Evolutionary conservation across 176 grass and related monocot genomes (phyloP).

Genomic region (Guadua angustifolia): DNA sequence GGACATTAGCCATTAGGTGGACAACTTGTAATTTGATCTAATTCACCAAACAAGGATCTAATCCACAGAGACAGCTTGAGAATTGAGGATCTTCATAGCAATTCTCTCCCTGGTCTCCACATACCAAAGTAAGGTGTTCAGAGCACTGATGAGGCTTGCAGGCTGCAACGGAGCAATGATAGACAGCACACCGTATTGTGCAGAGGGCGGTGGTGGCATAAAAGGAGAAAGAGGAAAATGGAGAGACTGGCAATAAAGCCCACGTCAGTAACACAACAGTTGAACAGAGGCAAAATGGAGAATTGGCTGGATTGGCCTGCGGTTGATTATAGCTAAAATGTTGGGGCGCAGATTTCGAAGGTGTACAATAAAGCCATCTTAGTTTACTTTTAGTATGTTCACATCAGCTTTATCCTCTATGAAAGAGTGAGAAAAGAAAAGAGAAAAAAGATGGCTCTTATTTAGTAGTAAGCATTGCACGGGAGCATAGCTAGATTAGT

Average conservation of each 20-base stretch:
- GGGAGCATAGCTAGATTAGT: too few species aligned
- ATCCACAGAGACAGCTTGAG: constrained; percentile 8
- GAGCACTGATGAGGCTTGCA: constrained; percentile 22
- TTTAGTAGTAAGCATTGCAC: too few species aligned
- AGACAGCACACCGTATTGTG: not conserved
- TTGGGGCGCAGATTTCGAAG: not conserved
- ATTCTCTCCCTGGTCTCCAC: constrained; percentile 7
- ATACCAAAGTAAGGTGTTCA: constrained; percentile 4
- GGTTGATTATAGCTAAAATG: not conserved
- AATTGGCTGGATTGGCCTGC: not conserved
- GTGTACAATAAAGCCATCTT: too few species aligned
- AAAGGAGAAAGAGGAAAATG: not conserved
- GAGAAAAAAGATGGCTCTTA: too few species aligned
- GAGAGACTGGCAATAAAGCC: not conserved
- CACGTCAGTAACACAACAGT: constrained; percentile 16
- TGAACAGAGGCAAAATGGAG: not conserved
- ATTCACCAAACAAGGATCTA: constrained; percentile 14
- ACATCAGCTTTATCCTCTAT: too few species aligned
- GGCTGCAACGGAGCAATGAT: constrained; percentile 17
- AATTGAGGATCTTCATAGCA: constrained; percentile 28
- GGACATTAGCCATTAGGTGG: not conserved
- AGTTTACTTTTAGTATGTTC: too few species aligned
- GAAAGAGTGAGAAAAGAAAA: too few species aligned
- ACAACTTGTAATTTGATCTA: not conserved
- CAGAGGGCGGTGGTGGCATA: not conserved